phyloP scores from a whole-genome alignment of 306 rosid genomes.

The Albizia julibrissin region DNA sequence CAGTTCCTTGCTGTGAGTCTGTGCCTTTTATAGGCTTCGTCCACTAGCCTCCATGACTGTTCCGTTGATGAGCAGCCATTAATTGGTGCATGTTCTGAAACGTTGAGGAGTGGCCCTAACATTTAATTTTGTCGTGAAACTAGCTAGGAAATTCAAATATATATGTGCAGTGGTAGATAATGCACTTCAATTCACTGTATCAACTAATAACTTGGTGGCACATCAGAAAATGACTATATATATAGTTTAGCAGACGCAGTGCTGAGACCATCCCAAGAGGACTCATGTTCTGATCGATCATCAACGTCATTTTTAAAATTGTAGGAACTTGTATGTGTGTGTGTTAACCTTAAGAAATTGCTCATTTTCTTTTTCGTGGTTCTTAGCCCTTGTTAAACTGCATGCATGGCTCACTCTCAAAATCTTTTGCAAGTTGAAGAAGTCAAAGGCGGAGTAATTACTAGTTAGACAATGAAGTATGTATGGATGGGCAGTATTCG shows the following conservation, averaged over 20 bases:
- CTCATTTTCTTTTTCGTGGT: not conserved
- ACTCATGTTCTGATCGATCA: not conserved
- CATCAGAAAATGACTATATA: not conserved
- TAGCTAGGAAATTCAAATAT: slow-evolving; percentile 33
- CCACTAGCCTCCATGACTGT: not conserved
- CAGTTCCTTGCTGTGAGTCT: not conserved
- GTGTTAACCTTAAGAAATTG: not conserved
- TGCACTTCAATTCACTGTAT: not conserved
- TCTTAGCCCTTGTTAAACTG: not conserved
- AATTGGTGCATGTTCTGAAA: slow-evolving; percentile 46
- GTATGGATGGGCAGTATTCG: not conserved
- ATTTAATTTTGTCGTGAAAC: slow-evolving; percentile 33
- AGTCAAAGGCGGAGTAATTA: not conserved
- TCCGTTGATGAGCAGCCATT: slow-evolving; percentile 10
- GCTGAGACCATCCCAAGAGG: not conserved
- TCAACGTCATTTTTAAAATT: not conserved
- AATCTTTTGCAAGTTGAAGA: not conserved
- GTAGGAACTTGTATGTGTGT: not conserved
- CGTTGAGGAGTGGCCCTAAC: slow-evolving; percentile 49
- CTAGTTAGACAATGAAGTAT: not conserved
- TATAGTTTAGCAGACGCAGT: not conserved
- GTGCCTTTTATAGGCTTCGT: slow-evolving; percentile 51
- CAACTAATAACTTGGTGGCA: not conserved
- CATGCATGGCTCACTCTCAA: not conserved
- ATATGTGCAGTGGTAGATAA: not conserved